These are phyloP conservation scores for Passiflora organensis DNA, from an alignment of 345 rosid species.

Conservation along the genomic window DNA sequence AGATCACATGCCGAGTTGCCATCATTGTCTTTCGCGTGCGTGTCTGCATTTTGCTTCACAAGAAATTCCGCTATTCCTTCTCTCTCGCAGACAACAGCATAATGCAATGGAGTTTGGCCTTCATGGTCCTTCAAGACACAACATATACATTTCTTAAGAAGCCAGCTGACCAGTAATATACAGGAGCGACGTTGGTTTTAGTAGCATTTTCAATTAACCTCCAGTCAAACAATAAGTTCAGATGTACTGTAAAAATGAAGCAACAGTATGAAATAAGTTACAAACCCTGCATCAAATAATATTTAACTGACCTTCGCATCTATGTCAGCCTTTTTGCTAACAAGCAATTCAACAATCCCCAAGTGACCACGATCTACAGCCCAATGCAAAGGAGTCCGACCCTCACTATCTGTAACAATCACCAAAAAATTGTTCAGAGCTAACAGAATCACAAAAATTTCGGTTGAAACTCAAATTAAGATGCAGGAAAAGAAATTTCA, in stretches of 20 bases:
- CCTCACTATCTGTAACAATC: conserved; percentile 72
- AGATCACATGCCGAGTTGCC: conserved; percentile 63
- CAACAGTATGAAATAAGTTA: too few relatives aligned
- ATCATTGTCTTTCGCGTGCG: conserved; percentile 53
- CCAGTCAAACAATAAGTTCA: too few relatives aligned
- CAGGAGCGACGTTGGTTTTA: too few relatives aligned
- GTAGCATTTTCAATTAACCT: too few relatives aligned
- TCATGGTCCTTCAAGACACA: conserved; percentile 98
- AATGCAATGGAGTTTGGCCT: conserved; percentile 92
- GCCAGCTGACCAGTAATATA: too few relatives aligned
- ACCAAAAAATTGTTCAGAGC: background rate
- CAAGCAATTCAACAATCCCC: conserved; percentile 45
- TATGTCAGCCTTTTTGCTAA: conserved; percentile 62
- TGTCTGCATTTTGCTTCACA: conserved; percentile 70
- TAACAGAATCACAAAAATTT: too few relatives aligned
- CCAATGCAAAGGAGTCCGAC: conserved; percentile 94
- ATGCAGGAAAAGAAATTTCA: too few relatives aligned
- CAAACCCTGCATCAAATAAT: too few relatives aligned
- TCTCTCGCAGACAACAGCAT: conserved; percentile 86
- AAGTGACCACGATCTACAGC: conserved; percentile 89
- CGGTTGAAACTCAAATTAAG: too few relatives aligned
- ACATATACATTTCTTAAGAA: too few relatives aligned
- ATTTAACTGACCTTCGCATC: conserved; percentile 58
- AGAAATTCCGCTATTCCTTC: conserved; percentile 69
- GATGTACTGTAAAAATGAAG: too few relatives aligned